phyloP scores from a whole-genome alignment of 2,329 filamentous ascomycete genomes.

The Gnomoniopsis sp. region DNA sequence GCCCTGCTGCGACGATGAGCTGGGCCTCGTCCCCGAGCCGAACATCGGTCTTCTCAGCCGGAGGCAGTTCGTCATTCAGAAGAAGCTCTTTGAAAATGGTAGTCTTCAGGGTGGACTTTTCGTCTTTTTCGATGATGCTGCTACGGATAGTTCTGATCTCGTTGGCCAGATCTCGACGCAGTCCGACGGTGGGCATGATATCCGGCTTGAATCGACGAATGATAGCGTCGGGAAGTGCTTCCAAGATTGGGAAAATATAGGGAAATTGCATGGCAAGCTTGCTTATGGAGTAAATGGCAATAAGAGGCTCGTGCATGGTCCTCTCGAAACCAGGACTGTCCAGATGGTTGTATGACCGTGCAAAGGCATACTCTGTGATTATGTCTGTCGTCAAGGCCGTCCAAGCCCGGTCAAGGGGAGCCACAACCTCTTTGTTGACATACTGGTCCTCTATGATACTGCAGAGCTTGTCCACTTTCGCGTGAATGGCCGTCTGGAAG shows the following conservation, averaged over 20 bases:
- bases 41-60: conserved; percentile 30
- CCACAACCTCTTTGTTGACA: background rate
- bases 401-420: conserved; percentile 25
- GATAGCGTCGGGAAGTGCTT: conserved; percentile 22
- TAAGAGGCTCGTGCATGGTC: conserved; percentile 23
- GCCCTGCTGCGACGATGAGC: conserved; percentile 35
- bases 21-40: conserved; percentile 37
- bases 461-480: background rate
- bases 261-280: conserved; percentile 27
- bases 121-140: conserved; percentile 8
- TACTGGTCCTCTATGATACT: background rate
- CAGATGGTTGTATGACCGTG: conserved; percentile 28
- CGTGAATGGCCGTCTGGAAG: background rate
- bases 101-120: background rate
- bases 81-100: conserved; percentile 35
- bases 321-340: conserved; percentile 26
- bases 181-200: conserved; percentile 21
- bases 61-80: conserved; percentile 28
- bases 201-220: conserved; percentile 21
- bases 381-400: conserved; percentile 32
- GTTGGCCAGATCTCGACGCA: conserved; percentile 17
- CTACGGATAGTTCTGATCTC: conserved; percentile 7
- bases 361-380: conserved; percentile 35
- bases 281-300: conserved; percentile 24
- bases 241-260: conserved; percentile 25